phyloP scores from a whole-genome alignment of 352 stramenopile genomes.

The Phytophthora fragariae region DNA sequence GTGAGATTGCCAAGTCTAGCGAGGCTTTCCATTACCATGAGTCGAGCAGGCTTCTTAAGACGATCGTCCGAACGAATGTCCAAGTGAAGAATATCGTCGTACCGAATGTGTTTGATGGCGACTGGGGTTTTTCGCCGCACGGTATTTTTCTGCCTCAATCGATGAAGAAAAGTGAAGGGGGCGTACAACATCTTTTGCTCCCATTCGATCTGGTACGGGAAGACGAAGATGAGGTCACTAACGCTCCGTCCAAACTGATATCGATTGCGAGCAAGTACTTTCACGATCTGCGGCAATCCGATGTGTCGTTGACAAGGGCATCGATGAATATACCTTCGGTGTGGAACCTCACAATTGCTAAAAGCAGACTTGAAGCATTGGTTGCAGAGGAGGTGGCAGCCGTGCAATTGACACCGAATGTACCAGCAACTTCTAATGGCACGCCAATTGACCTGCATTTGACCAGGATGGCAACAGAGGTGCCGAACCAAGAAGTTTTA shows the following conservation, averaged over 20 bases:
- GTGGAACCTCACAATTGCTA: slow-evolving; percentile 33
- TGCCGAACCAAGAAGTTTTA: not conserved
- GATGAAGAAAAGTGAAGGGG: not conserved
- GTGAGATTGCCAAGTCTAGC: slow-evolving; percentile 10
- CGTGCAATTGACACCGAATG: not conserved
- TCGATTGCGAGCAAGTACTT: slow-evolving; percentile 25
- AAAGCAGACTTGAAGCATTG: slow-evolving; percentile 8
- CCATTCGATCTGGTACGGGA: slow-evolving; percentile 31
- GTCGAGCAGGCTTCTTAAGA: slow-evolving; percentile 29
- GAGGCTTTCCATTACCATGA: slow-evolving; percentile 25
- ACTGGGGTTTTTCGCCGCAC: slow-evolving; percentile 5
- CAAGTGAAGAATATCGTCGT: slow-evolving; percentile 29
- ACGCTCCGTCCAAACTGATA: slow-evolving; percentile 30
- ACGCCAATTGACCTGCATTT: not conserved
- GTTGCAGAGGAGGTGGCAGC: slow-evolving; percentile 21
- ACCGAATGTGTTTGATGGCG: slow-evolving; percentile 25
- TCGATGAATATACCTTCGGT: slow-evolving; percentile 42
- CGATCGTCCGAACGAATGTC: slow-evolving; percentile 23
- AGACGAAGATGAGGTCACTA: slow-evolving; percentile 27
- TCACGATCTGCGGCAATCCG: slow-evolving; percentile 16
- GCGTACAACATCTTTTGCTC: slow-evolving; percentile 37
- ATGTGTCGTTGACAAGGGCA: slow-evolving; percentile 41
- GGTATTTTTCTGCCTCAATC: not conserved
- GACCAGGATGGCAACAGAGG: not conserved
- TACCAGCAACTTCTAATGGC: not conserved